These are phyloP conservation scores for Nigrospora oryzae DNA, from an alignment of 2,329 filamentous ascomycete genomes.

Conservation along the genomic window DNA sequence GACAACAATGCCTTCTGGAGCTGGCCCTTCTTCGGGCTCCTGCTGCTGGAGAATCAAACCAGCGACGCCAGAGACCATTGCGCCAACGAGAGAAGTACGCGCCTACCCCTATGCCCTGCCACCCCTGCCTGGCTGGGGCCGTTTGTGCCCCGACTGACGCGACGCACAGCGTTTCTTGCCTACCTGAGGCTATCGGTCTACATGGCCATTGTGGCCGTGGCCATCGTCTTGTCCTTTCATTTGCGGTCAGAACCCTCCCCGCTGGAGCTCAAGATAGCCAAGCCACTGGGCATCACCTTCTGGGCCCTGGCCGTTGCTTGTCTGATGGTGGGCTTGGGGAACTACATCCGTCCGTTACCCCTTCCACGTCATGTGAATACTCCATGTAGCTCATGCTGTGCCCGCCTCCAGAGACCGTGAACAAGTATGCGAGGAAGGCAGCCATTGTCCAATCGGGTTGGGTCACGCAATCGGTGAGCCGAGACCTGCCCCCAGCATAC, in stretches of 20 bases:
- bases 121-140: background rate
- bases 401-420: conserved; percentile 48
- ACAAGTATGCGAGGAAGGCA: conserved; percentile 67
- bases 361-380: background rate
- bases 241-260: conserved; percentile 63
- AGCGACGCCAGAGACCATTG: conserved; percentile 73
- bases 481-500: background rate
- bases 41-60: conserved; percentile 66
- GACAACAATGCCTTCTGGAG: conserved; percentile 30
- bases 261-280: conserved; percentile 67
- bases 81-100: conserved; percentile 64
- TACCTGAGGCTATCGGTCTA: conserved; percentile 86
- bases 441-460: conserved; percentile 90
- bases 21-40: conserved; percentile 55
- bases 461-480: conserved; percentile 76
- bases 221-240: conserved; percentile 90
- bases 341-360: conserved; percentile 65
- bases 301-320: conserved; percentile 77
- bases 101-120: background rate
- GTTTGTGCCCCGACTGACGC: background rate
- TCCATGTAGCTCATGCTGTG: background rate
- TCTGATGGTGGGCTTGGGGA: conserved; percentile 67
- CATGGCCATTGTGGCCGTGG: conserved; percentile 81
- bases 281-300: conserved; percentile 80
- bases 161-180: conserved; percentile 62